Conservation (phyloP, 176 grass and related monocot species). For the Ensete ventricosum region DNA sequence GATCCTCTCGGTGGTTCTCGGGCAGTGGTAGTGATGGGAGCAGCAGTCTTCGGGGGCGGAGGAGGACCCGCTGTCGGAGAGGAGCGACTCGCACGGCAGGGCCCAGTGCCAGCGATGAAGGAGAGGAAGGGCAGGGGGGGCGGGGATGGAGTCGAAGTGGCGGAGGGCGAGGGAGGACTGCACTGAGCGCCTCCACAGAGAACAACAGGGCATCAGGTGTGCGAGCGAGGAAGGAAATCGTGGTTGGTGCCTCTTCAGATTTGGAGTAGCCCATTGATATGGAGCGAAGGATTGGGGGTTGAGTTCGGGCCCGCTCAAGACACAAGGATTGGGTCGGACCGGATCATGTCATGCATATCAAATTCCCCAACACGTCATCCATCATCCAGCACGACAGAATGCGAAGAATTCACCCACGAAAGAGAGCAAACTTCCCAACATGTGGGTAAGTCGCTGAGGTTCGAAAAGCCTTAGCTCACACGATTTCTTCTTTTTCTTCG, state of each 20-base stretch:
- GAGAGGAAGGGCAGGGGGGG: background rate
- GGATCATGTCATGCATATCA: too few relatives aligned
- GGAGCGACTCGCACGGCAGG: background rate
- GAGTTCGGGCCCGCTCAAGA: too few relatives aligned
- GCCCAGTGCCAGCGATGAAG: background rate
- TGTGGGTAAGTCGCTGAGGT: too few relatives aligned
- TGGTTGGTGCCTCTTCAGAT: too few relatives aligned
- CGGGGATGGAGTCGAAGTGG: background rate
- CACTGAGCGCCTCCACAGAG: background rate
- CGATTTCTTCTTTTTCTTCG: too few relatives aligned
- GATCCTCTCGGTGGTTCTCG: background rate
- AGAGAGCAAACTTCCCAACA: constrained; percentile 73
- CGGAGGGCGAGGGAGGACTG: background rate
- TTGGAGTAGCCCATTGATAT: too few relatives aligned
- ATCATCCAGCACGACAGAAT: constrained; percentile 65
- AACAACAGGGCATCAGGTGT: background rate
- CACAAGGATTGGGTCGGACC: too few relatives aligned
- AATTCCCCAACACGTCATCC: constrained; percentile 36
- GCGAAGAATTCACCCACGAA: constrained; percentile 56
- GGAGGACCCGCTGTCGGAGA: constrained; percentile 3
- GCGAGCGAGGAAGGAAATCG: too few relatives aligned
- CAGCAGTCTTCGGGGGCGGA: background rate
- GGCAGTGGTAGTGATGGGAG: background rate
- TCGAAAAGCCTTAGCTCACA: too few relatives aligned
- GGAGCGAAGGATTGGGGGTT: too few relatives aligned